Evolutionary conservation across 2,329 filamentous ascomycete species (phyloP).

Genomic region (Fusarium marasasianum): DNA sequence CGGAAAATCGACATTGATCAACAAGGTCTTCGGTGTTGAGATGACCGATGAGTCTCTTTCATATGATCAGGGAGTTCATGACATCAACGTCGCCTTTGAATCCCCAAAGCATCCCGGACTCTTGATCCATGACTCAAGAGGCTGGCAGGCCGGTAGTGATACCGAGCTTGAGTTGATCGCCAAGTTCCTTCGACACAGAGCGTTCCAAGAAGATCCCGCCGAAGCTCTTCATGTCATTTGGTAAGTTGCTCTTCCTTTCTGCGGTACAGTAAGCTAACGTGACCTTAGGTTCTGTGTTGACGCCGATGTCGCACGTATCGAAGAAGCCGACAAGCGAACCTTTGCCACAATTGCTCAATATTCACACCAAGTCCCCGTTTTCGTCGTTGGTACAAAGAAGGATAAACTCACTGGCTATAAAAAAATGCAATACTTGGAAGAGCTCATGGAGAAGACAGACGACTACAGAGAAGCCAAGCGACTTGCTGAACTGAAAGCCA

Average conservation of each 20-base stretch:
- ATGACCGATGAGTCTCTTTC: conserved; percentile 38
- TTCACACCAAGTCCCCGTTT: conserved; percentile 40
- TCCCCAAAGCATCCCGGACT: conserved; percentile 39
- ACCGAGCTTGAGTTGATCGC: conserved; percentile 39
- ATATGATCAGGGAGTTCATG: conserved; percentile 39
- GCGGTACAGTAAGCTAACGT: background rate
- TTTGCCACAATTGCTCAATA: conserved; percentile 42
- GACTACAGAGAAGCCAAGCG: conserved; percentile 39
- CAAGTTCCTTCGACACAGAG: conserved; percentile 39
- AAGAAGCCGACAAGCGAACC: conserved; percentile 41
- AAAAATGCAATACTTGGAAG: conserved; percentile 31
- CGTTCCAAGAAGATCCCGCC: conserved; percentile 39
- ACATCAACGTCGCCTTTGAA: conserved; percentile 41
- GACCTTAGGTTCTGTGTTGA: conserved; percentile 38
- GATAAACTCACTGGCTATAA: conserved; percentile 38
- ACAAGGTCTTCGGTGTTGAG: conserved; percentile 42
- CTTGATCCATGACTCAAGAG: conserved; percentile 40
- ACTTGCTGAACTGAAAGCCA: conserved; percentile 35
- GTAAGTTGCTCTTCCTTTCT: fast-evolving
- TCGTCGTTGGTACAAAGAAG: conserved; percentile 41
- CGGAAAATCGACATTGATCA: conserved; percentile 42
- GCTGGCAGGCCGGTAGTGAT: conserved; percentile 41
- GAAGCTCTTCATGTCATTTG: conserved; percentile 41
- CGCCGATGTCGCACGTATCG: conserved; percentile 38
- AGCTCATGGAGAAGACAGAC: conserved; percentile 40